phyloP scores from a whole-genome alignment of 2,329 filamentous ascomycete genomes.

The Colletotrichum plurivorum region DNA sequence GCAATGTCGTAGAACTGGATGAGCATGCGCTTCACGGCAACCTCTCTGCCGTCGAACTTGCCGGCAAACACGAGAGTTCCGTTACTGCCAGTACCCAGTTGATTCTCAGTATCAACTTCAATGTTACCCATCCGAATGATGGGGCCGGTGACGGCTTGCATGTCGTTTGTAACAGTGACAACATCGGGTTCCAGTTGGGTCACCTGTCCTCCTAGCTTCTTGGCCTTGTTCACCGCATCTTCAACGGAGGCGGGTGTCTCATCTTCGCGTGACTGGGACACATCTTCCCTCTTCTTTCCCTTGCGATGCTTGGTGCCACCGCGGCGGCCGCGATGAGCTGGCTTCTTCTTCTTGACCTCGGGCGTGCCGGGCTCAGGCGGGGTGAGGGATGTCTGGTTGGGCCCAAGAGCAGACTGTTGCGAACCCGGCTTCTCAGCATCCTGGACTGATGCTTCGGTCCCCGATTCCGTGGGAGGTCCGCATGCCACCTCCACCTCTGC shows the following conservation, averaged over 20 bases:
- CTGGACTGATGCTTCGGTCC: background rate
- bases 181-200: slow-evolving; percentile 73
- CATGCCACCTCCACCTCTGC: background rate
- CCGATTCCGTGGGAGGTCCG: background rate
- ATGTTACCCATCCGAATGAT: slow-evolving; percentile 75
- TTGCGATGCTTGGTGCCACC: slow-evolving; percentile 79
- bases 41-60: slow-evolving; percentile 92
- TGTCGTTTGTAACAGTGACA: slow-evolving; percentile 68
- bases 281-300: slow-evolving; percentile 66
- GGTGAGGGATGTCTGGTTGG: background rate
- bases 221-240: slow-evolving; percentile 71
- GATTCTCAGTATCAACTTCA: slow-evolving; percentile 74
- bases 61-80: slow-evolving; percentile 97
- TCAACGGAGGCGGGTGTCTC: slow-evolving; percentile 68
- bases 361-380: slow-evolving; percentile 43
- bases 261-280: slow-evolving; percentile 65
- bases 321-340: slow-evolving; percentile 78
- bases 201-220: slow-evolving; percentile 66
- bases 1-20: slow-evolving; percentile 97
- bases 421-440: background rate
- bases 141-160: slow-evolving; percentile 72
- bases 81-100: slow-evolving; percentile 87
- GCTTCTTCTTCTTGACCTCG: slow-evolving; percentile 78
- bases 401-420: background rate
- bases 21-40: slow-evolving; percentile 97